Base-by-base conservation (phyloP, 2,329 filamentous ascomycete genomes). In the Herpotrichia juniperi region DNA sequence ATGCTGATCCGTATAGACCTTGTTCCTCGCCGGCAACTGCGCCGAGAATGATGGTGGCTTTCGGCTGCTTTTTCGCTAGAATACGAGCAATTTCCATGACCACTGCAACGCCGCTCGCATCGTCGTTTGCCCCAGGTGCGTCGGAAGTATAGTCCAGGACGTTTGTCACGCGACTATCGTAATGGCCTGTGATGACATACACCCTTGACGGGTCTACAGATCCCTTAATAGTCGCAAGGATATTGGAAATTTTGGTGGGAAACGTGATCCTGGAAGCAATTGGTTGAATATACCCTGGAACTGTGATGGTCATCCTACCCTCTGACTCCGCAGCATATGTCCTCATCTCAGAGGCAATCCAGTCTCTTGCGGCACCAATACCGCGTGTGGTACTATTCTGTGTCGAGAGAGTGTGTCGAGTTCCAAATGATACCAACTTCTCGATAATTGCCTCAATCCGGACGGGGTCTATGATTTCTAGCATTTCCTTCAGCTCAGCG, bases 11-110 rank as follows among this genome's bases (percentile, higher is more conserved):
- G 48, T 80, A 81, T 2, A 85, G 75, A 4, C 74, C 75, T 69
- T 85, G 83, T 56, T 85, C 83, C 65, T 86, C 83, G 12, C 81
- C 83, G 1, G 83, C 80, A 2, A 83, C 80, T 3, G 83, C 81
- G 2, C 75, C 81, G 46, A 85, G 83, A 40, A 83, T 79, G 55
- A 85, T 80, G 1, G 81, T 84, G 1, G 81, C 78, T 48, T 74
- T 74, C 1, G 79, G 81, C 30, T 74, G 65, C 10, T 72, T 73
- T 39, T 72, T 78, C 0, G 82, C 77, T 52, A 82, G 73, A 37
- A 84, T 72, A 10, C 82, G 75, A 2, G 82, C 81, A 34, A 85
- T 74, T 66, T 86, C 83, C 61, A 85, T 76, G 0, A 79, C 77
- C 19, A 85, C 74, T 67, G 81, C 79, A 11, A 83, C 80, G 1